phyloP scores from a whole-genome alignment of 2,329 filamentous ascomycete genomes.

The Beauveria scarabaeidicola region DNA sequence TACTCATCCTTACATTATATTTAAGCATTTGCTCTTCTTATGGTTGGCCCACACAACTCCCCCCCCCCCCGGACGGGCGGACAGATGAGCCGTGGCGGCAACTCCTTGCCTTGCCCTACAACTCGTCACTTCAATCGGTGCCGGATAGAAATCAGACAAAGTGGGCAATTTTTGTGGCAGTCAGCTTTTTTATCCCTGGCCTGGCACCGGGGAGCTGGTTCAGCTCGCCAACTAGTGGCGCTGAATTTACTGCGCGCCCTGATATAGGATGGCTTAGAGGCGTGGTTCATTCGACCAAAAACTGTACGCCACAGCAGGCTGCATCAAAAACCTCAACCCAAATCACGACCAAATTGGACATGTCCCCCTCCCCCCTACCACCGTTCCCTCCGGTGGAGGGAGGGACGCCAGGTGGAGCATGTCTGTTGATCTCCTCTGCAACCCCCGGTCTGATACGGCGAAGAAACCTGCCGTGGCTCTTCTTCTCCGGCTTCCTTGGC shows the following conservation, averaged over 20 bases:
- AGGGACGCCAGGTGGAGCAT: slow-evolving; percentile 1
- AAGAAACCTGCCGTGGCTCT: neutral
- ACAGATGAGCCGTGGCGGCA: slow-evolving; percentile 12
- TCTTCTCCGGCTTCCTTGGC: neutral
- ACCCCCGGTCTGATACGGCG: neutral
- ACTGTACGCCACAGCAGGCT: slow-evolving; percentile 3
- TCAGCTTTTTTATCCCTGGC: neutral
- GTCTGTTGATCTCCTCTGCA: slow-evolving; percentile 4
- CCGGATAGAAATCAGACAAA: neutral
- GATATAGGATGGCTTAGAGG: slow-evolving; percentile 5
- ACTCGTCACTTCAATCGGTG: neutral
- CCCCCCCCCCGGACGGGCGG: slow-evolving; percentile 5
- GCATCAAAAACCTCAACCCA: neutral
- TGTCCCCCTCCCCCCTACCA: neutral
- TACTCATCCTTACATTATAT: neutral
- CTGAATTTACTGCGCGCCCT: neutral
- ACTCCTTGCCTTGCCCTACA: neutral
- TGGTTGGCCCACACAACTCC: neutral
- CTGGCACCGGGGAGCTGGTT: slow-evolving; percentile 10
- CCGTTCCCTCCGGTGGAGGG: slow-evolving; percentile 4
- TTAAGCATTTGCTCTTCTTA: neutral
- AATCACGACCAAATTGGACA: neutral
- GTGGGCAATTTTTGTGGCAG: too few species aligned
- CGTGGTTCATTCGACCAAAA: slow-evolving; percentile 6
- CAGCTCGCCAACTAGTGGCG: slow-evolving; percentile 1